These are phyloP conservation scores for Aspergillus persii DNA, from an alignment of 2,329 filamentous ascomycete genomes.

Conservation along the genomic window DNA sequence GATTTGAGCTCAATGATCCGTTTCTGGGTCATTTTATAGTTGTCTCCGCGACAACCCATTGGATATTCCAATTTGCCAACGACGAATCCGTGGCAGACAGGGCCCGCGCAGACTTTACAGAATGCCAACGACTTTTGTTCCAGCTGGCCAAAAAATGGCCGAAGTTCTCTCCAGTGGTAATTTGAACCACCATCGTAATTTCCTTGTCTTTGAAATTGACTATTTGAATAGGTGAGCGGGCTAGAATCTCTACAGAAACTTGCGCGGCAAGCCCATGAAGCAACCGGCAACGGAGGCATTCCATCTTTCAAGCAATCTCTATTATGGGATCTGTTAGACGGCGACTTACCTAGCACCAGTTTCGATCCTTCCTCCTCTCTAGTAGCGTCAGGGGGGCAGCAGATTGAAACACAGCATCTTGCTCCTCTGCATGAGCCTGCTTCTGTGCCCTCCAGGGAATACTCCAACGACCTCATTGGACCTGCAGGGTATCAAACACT, in stretches of 20 bases:
- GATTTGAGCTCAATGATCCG: constrained; percentile 3
- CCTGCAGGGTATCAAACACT: background rate
- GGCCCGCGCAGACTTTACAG: background rate
- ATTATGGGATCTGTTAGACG: constrained; percentile 5
- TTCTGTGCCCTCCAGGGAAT: no score
- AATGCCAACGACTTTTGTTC: background rate
- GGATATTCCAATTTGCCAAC: constrained; percentile 10
- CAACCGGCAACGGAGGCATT: background rate
- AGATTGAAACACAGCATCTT: background rate
- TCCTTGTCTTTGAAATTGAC: background rate
- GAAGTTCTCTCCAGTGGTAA: background rate
- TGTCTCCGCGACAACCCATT: constrained; percentile 4
- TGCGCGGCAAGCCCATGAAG: background rate
- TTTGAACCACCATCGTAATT: no score
- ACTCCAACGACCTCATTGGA: background rate
- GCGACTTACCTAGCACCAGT: background rate
- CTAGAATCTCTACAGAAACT: background rate
- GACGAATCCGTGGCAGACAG: background rate
- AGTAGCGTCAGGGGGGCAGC: background rate
- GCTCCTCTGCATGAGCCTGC: background rate
- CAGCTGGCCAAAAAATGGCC: background rate
- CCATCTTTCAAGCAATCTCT: constrained; percentile 1
- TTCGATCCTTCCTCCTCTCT: background rate
- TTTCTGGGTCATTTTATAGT: constrained; percentile 4
- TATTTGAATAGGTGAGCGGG: background rate